Evolutionary conservation across 306 rosid genomes (phyloP).

Genomic region (Vigna trinervia): DNA sequence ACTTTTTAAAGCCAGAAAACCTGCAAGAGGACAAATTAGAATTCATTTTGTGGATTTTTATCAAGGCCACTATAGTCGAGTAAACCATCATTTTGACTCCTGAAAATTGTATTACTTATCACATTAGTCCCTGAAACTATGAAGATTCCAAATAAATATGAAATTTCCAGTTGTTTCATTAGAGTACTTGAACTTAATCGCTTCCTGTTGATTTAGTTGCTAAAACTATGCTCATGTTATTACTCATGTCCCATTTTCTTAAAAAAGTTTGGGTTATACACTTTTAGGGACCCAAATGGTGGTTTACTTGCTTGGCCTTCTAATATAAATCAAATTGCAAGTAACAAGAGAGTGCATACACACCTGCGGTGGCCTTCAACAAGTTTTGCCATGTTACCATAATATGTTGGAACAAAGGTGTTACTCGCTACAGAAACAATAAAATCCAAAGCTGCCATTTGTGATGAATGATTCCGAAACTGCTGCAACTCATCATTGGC

Average conservation of each 20-base stretch:
- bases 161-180: not conserved
- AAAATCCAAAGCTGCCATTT: conserved; percentile 98
- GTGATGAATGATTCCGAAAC: conserved; percentile 95
- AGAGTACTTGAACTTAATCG: not conserved
- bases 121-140: not conserved
- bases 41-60: not conserved
- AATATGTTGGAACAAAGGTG: conserved; percentile 88
- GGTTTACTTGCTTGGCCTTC: conserved; percentile 5
- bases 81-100: not conserved
- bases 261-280: not conserved
- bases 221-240: too few species aligned
- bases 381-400: conserved; percentile 98
- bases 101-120: not conserved
- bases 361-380: conserved; percentile 99
- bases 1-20: conserved; percentile 81
- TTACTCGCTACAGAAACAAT: conserved; percentile 91
- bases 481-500: conserved; percentile 72
- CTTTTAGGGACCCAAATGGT: not conserved
- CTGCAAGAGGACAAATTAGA: conserved; percentile 59
- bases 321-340: conserved; percentile 19
- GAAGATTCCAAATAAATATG: too few species aligned
- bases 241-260: not conserved
- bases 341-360: conserved; percentile 20
- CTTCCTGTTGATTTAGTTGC: not conserved
- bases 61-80: conserved; percentile 6